Evolutionary conservation across 2,329 filamentous ascomycete genomes (phyloP).

Genomic region (Apiospora hydei): DNA sequence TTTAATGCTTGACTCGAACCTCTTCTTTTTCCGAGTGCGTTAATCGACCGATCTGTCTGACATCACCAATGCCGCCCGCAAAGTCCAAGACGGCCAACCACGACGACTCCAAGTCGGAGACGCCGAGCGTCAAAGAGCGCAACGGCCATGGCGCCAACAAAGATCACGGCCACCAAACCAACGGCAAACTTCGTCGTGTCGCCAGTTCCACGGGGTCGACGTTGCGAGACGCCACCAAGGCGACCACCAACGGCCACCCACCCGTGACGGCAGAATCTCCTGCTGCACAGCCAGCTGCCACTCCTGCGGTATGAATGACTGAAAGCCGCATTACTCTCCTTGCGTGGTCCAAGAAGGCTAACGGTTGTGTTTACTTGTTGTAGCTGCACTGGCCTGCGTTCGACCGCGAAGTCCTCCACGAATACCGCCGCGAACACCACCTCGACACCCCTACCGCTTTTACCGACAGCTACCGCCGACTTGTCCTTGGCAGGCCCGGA

Average conservation of each 20-base stretch:
- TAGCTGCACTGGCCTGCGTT: conserved; percentile 73
- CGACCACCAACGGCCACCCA: conserved; percentile 43
- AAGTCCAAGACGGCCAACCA: conserved; percentile 41
- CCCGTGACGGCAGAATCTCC: conserved; percentile 29
- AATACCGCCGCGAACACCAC: conserved; percentile 77
- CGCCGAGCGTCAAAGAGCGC: conserved; percentile 42
- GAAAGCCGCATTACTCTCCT: background rate
- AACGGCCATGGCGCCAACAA: conserved; percentile 40
- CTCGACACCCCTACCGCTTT: conserved; percentile 76
- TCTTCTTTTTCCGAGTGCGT: background rate
- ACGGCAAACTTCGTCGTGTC: conserved; percentile 63
- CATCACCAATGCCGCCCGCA: conserved; percentile 32
- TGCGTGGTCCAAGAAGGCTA: conserved; percentile 4
- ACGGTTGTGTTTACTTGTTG: conserved; percentile 1
- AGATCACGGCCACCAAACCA: conserved; percentile 42
- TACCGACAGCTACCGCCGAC: conserved; percentile 66
- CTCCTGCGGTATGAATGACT: conserved; percentile 39
- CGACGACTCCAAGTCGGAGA: conserved; percentile 46
- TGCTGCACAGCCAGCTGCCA: conserved; percentile 34
- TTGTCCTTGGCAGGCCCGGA: conserved; percentile 67
- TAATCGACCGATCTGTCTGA: conserved; percentile 10
- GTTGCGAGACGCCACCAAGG: conserved; percentile 50
- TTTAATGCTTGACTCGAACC: conserved; percentile 12
- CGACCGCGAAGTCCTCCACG: conserved; percentile 72
- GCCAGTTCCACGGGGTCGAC: conserved; percentile 60